phyloP scores from a whole-genome alignment of 352 stramenopile species.

The Globisporangium cystogenes region DNA sequence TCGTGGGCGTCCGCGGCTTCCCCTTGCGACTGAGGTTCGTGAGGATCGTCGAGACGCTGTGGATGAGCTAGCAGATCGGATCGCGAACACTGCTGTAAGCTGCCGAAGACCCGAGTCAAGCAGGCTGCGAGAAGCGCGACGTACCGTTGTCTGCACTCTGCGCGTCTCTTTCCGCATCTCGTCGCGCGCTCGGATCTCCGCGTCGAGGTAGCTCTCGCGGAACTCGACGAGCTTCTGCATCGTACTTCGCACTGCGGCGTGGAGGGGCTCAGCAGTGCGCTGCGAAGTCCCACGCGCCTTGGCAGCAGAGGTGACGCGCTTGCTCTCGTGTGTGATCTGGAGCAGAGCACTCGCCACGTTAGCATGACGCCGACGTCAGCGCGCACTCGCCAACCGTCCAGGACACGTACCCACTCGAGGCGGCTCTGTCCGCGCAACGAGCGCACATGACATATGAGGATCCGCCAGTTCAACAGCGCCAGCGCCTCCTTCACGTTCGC shows the following conservation, averaged over 20 bases:
- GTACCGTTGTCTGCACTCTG: conserved; percentile 36
- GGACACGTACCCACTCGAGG: conserved; percentile 32
- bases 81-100: neutral
- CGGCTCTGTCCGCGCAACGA: conserved; percentile 20
- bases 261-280: neutral
- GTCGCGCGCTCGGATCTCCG: conserved; percentile 19
- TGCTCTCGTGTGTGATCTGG: conserved; percentile 16
- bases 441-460: conserved; percentile 35
- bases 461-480: conserved; percentile 30
- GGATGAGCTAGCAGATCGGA: conserved; percentile 32
- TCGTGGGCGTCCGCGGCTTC: conserved; percentile 12
- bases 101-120: too few relatives aligned
- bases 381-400: neutral
- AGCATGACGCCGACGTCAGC: too few relatives aligned
- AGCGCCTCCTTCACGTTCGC: conserved; percentile 18
- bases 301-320: neutral
- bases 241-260: conserved; percentile 15
- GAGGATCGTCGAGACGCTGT: conserved; percentile 43
- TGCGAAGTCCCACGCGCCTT: neutral
- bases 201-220: conserved; percentile 25
- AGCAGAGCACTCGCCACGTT: neutral
- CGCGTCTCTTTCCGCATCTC: conserved; percentile 23
- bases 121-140: neutral
- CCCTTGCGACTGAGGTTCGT: conserved; percentile 34
- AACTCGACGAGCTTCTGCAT: conserved; percentile 45